Conservation (phyloP, 176 grass and related monocot genomes). For the Triticum urartu region DNA sequence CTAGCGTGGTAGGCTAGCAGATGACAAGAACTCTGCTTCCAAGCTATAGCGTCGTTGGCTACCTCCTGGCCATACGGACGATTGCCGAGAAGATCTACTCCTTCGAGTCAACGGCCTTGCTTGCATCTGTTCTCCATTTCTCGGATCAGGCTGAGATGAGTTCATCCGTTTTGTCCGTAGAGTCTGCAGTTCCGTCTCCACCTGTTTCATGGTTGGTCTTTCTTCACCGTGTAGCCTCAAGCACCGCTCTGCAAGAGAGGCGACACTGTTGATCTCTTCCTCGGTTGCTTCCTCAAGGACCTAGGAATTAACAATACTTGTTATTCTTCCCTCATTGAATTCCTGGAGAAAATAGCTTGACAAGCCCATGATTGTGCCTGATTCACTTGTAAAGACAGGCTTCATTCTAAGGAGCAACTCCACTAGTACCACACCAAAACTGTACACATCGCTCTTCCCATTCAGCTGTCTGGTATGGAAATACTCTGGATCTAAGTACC, state of each 20-base stretch:
- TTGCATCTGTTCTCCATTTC: neutral
- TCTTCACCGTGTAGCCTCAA: too few relatives aligned
- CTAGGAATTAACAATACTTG: too few relatives aligned
- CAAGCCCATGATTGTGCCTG: too few relatives aligned
- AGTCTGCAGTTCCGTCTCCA: too few relatives aligned
- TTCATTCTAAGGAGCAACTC: too few relatives aligned
- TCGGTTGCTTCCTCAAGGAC: too few relatives aligned
- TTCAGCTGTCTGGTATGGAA: neutral
- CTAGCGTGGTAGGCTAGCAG: neutral
- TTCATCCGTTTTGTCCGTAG: neutral
- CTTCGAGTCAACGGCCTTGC: neutral
- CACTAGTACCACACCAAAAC: neutral
- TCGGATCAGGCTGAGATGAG: neutral
- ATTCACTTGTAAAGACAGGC: too few relatives aligned
- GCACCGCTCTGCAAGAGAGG: too few relatives aligned
- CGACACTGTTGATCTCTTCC: too few relatives aligned
- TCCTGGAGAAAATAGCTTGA: too few relatives aligned
- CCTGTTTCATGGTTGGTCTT: too few relatives aligned
- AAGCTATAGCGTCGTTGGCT: neutral
- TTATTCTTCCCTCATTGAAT: too few relatives aligned
- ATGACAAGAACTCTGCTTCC: neutral
- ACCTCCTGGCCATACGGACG: neutral
- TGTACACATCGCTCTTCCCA: neutral
- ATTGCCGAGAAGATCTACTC: neutral
- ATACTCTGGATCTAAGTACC: neutral